These are phyloP conservation scores for Fusarium redolens DNA, from an alignment of 2,329 filamentous ascomycete genomes.

Conservation along the genomic window DNA sequence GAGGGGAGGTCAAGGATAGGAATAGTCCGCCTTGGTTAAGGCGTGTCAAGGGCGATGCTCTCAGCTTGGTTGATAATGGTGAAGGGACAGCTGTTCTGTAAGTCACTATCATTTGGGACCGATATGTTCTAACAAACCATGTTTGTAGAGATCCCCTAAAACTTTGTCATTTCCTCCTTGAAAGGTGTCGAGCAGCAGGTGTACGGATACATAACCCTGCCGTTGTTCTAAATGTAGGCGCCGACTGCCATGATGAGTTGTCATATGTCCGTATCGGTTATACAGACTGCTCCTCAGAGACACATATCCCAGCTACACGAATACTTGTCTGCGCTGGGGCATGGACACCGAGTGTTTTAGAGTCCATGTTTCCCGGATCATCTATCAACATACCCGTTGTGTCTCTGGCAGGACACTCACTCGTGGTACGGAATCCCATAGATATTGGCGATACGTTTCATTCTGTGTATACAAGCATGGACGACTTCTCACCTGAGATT, in stretches of 20 bases:
- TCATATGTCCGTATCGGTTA: constrained; percentile 63
- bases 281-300: constrained; percentile 56
- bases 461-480: constrained; percentile 74
- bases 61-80: constrained; percentile 71
- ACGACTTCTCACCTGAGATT: constrained; percentile 75
- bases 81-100: constrained; percentile 73
- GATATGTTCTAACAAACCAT: background rate
- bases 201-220: constrained; percentile 76
- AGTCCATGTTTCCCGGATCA: constrained; percentile 70
- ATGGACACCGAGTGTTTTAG: constrained; percentile 77
- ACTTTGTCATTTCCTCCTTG: constrained; percentile 74
- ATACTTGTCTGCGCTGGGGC: constrained; percentile 76
- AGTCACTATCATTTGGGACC: constrained; percentile 43
- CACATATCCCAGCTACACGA: constrained; percentile 70
- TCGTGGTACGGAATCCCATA: constrained; percentile 71
- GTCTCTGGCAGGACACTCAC: constrained; percentile 76
- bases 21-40: constrained; percentile 48
- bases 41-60: constrained; percentile 61
- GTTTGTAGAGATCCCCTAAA: constrained; percentile 69
- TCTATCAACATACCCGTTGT: constrained; percentile 59
- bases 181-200: constrained; percentile 66
- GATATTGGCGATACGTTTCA: constrained; percentile 66
- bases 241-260: constrained; percentile 62
- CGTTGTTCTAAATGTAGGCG: constrained; percentile 62
- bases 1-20: constrained; percentile 47